Evolutionary conservation across 805 yeast species (phyloP), one percentile per base, ranked within the genome.

Genomic region (Saccharomycopsis lassenensis): DNA sequence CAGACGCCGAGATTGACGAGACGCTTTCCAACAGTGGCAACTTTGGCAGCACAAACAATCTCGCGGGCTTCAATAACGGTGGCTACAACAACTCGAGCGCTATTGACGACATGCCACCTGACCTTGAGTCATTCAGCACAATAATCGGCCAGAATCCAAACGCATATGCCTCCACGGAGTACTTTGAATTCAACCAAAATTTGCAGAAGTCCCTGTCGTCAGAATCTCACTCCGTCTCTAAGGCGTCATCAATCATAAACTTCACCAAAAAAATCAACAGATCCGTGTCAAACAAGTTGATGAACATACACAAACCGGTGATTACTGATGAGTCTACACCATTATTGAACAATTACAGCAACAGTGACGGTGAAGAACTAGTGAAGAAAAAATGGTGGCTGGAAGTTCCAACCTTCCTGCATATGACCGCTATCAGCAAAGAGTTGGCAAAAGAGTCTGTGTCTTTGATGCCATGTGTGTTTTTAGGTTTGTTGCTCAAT

Each of bases 401-500:
- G 7, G 6, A 6, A 11, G 14, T 6, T 16, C 12, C 6, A 6
- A 25, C 6, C 11, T 23, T 8, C 10, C 24, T 23, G 10, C 24
- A 8, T 11, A 8, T 23, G 10, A 8, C 24, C 24, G 11, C 21
- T 21, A 31, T 15, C 15, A 24, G 4, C 25, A 29, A 5, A 11
- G 32, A 14, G 10, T n/a, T 37, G 3, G 17, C 22, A 12, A 6
- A 5, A 3, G 40, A 40, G 12, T 37, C 32, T 14, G 18, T 37
- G 7, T 20, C 19, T 15, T 30, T 37, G 17, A 14, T 43, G 11
- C 97, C 98, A 0, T 78, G 94, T 0, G 95, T 87, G 3, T 69
- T 86, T 26, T 58, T 91, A 28, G 98, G 98, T 1, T 63, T 85
- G 0, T 58, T 91, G 30, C 63, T 91, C 29, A 91, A 91, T 53